A percentile compares a stretch with the other conserved stretches of the same genome.
phyloP scores from a whole-genome alignment of 805 yeast species.

The Debaryomyces tyrocola region DNA sequence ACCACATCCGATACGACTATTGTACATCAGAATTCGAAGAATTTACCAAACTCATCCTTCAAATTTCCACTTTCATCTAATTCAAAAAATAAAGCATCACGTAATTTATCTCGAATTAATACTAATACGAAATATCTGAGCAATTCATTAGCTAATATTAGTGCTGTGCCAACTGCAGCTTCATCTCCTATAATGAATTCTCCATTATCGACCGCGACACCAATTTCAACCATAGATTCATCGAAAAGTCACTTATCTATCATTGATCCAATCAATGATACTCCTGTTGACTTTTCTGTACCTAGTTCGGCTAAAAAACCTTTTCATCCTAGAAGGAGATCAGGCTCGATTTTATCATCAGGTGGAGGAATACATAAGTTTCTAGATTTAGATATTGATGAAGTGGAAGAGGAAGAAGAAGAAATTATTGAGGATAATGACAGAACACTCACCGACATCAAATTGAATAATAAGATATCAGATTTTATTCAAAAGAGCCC shows the following conservation, averaged over 20 bases:
- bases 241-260: constrained; percentile 12
- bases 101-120: background rate
- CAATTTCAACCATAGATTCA: constrained; percentile 27
- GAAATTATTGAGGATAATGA: constrained; percentile 7
- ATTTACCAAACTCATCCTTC: constrained; percentile 7
- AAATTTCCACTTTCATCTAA: constrained; percentile 11
- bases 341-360: constrained; percentile 21
- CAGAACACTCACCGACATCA: background rate
- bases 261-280: constrained; percentile 39
- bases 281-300: constrained; percentile 37
- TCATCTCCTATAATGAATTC: constrained; percentile 36
- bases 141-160: background rate
- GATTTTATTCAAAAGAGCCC: background rate
- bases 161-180: background rate
- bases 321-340: constrained; percentile 15
- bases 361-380: constrained; percentile 23
- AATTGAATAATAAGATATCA: background rate
- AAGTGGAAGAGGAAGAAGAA: constrained; percentile 22
- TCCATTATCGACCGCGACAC: constrained; percentile 34
- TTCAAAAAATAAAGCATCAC: background rate
- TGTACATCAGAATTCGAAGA: constrained; percentile 7
- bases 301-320: constrained; percentile 14
- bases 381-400: constrained; percentile 20
- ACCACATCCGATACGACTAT: background rate
- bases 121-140: background rate